Evolutionary conservation across 768 basidiomycete genomes (phyloP).

Genomic region (Rhodocollybia butyracea): DNA sequence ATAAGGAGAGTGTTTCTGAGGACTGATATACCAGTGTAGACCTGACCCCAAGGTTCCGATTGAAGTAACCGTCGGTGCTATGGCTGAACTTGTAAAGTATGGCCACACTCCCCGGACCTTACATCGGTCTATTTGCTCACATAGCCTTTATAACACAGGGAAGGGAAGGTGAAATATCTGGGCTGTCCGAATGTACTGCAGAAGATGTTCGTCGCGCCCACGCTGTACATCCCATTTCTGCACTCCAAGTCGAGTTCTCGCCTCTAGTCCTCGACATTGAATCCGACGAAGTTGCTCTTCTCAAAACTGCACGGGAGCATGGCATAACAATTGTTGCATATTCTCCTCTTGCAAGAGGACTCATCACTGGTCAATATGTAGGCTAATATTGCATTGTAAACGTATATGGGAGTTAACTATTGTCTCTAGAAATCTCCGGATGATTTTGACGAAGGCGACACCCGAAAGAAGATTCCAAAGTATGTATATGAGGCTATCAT

Average conservation of each 20-base stretch:
- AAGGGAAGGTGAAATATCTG: slow-evolving; percentile 45
- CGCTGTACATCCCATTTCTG: slow-evolving; percentile 42
- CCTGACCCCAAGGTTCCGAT: slow-evolving; percentile 26
- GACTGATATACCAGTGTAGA: slow-evolving; percentile 17
- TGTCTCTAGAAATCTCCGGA: slow-evolving; percentile 29
- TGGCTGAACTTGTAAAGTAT: slow-evolving; percentile 34
- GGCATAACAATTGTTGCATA: slow-evolving; percentile 46
- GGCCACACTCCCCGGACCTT: slow-evolving; percentile 13
- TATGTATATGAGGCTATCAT: slow-evolving; percentile 8
- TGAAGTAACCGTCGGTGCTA: slow-evolving; percentile 29
- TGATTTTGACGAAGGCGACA: slow-evolving; percentile 38
- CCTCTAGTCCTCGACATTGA: slow-evolving; percentile 44
- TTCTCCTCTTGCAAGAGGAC: slow-evolving; percentile 45
- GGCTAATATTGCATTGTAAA: not conserved
- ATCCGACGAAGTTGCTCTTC: slow-evolving; percentile 32
- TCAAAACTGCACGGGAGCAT: slow-evolving; percentile 38
- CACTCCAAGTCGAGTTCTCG: slow-evolving; percentile 42
- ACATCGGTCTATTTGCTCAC: not conserved
- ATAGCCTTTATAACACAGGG: slow-evolving; percentile 19
- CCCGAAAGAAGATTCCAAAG: slow-evolving; percentile 32
- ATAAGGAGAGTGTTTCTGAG: not conserved
- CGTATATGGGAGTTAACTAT: not conserved
- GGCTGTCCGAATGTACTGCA: slow-evolving; percentile 49
- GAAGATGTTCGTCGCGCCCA: slow-evolving; percentile 44
- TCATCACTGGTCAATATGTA: slow-evolving; percentile 37